These are phyloP conservation scores for Paramyrothecium roridum DNA, from an alignment of 2,329 filamentous ascomycete species.

Conservation along the genomic window DNA sequence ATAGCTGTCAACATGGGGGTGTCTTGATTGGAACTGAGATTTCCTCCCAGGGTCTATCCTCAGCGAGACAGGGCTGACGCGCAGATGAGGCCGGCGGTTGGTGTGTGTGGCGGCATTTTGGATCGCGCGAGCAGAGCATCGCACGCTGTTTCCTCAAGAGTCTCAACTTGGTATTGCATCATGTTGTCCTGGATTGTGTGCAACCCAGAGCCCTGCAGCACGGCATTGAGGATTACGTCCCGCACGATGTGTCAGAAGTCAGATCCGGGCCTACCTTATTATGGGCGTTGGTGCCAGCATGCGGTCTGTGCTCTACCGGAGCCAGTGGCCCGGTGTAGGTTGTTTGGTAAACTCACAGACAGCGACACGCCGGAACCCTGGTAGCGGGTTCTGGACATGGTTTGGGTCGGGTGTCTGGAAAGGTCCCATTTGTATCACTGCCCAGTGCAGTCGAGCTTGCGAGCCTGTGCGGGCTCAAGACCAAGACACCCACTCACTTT, in stretches of 20 bases:
- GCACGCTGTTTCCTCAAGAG: too few relatives aligned
- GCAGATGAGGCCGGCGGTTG: too few relatives aligned
- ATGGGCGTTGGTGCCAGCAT: slow-evolving; percentile 12
- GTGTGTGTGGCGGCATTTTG: neutral
- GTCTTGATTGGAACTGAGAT: neutral
- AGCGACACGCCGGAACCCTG: neutral
- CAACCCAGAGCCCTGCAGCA: neutral
- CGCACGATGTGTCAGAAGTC: slow-evolving; percentile 26
- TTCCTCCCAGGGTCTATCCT: too few relatives aligned
- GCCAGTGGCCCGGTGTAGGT: neutral
- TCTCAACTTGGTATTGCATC: too few relatives aligned
- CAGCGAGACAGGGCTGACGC: too few relatives aligned
- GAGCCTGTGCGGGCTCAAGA: slow-evolving; percentile 9
- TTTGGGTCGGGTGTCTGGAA: slow-evolving; percentile 12
- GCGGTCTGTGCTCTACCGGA: slow-evolving; percentile 13
- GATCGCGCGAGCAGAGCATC: neutral
- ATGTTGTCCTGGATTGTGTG: neutral
- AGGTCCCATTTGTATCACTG: slow-evolving; percentile 17
- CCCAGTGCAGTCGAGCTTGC: slow-evolving; percentile 31
- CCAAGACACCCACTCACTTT: neutral
- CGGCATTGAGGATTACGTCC: slow-evolving; percentile 17
- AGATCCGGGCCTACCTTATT: slow-evolving; percentile 15
- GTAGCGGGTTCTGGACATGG: neutral
- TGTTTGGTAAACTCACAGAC: neutral
- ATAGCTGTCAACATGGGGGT: neutral